Percentiles rank a stretch among this genome's conserved stretches.
Conservation (phyloP, 805 yeast species). For the Saccharomyces mikatae region DNA sequence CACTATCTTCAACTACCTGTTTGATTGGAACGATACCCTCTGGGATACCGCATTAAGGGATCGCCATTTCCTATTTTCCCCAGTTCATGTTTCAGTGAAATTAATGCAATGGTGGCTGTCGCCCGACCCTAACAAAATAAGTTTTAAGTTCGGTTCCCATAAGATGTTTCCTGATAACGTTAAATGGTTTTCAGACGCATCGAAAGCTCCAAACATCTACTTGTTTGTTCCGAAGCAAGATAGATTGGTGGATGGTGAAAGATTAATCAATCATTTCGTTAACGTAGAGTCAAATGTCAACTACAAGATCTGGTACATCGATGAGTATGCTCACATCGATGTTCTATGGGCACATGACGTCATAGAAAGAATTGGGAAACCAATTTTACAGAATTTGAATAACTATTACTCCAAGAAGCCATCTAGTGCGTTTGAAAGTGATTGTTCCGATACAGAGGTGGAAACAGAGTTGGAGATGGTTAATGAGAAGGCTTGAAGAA, state of each 20-base stretch:
- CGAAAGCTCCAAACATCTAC: slow-evolving; percentile 48
- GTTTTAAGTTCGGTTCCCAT: slow-evolving; percentile 31
- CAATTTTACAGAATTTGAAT: slow-evolving; percentile 32
- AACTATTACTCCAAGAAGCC: not conserved
- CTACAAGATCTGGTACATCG: slow-evolving; percentile 34
- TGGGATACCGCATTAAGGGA: slow-evolving; percentile 66
- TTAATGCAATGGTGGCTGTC: slow-evolving; percentile 92
- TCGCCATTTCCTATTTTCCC: slow-evolving; percentile 78
- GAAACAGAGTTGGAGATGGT: not conserved
- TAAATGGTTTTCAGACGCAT: slow-evolving; percentile 42
- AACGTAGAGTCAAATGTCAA: slow-evolving; percentile 40
- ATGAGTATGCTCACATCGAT: slow-evolving; percentile 76
- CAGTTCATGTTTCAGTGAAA: slow-evolving; percentile 72
- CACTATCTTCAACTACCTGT: slow-evolving; percentile 74
- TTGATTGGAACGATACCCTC: slow-evolving; percentile 74
- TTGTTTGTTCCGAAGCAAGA: slow-evolving; percentile 69
- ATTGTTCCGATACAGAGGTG: not conserved
- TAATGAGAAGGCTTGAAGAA: not conserved
- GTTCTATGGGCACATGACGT: slow-evolving; percentile 90
- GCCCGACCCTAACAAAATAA: slow-evolving; percentile 31
- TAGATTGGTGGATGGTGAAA: slow-evolving; percentile 67
- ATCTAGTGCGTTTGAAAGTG: not conserved
- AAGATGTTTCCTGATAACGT: slow-evolving; percentile 42
- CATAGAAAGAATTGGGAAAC: slow-evolving; percentile 51
- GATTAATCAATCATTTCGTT: slow-evolving; percentile 56